Evolutionary conservation across 23 red algal species (phyloP), one percentile per base, ranked within the genome.

Genomic region (Rhodosorus marinus): DNA sequence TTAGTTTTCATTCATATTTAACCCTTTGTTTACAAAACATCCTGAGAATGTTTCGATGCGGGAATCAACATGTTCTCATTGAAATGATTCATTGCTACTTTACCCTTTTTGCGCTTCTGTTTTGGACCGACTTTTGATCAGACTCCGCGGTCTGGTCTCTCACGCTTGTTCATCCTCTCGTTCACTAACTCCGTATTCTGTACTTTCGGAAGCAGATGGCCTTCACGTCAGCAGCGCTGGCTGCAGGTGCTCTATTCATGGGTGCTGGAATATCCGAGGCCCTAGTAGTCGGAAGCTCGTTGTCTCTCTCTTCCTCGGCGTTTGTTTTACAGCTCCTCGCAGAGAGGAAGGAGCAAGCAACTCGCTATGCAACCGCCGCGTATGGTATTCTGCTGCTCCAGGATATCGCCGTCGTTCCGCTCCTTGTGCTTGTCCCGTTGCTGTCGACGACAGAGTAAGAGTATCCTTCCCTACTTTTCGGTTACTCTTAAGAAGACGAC

Each of bases 341-440:
- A 11, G 87, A 94, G 62, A 63, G 74, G 20, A 79, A 71, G 0
- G 87, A 94, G 52, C 64, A 69, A 38, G 63, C 80, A 9, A 70
- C 58, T 33, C 51, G 87, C 21, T 63, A 70, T 22, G 87, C 77
- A 1, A 60, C 69, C 5, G 87, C 87, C 8, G 75, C 76, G 14
- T 94, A 80, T 59, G 87, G 87, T 26, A 68, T 94, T 34, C 52
- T 94, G 26, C 59, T 94, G 23, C 74, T 94, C 28, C 87, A 94
- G 61, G 87, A 94, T 49, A 69, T 94, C 5, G 87, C 87, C 29
- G 76, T 83, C 5, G 70, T 94, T 6, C 87, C 87, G 38, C 51
- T 83, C 24, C 66, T 94, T 5, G 76, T 94, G 21, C 46, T 94
- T 26, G 66, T 94, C 6, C 87, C 87, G 6, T 53, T 94, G 36